Base-by-base conservation (phyloP, 2,329 filamentous ascomycete genomes). In the Thelonectria blattea region DNA sequence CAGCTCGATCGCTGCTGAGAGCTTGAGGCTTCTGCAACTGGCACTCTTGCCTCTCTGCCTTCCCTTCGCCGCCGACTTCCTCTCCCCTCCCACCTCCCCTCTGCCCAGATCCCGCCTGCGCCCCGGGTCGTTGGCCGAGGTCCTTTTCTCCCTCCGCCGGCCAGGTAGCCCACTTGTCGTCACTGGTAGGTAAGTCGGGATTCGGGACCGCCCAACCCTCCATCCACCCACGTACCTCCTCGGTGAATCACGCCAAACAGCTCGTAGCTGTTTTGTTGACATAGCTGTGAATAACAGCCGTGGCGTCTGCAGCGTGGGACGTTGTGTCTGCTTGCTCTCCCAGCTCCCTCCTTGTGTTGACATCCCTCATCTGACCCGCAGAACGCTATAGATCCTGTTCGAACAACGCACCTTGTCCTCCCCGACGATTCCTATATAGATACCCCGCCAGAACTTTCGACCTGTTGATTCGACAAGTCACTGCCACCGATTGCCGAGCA, bases 351-450 rank as follows among this genome's bases (percentile, higher is more conserved):
- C 47, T 53, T 54, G 52, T 39, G 47, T 62, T 55, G 58, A 57
- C 50, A 56, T 56, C 56, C 58, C 61, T 64, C 56, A 66, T 65
- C 71, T 73, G 64, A 73, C 68, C 65, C 57, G 60, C 59, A 63
- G 70, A 70, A 68, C 56, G 55, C 56, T 65, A 68, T 66, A 65
- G 64, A 71, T 64, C 61, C 71, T 65, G 60, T 72, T 64, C 64
- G 64, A 71, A 70, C 47, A 62, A 62, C 70, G 60, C 61, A 61
- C 47, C 64, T 47, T 34, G 37, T 58, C 54, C 55, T 47, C 58
- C 58, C 51, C 53, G 50, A 60, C 52, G 37, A 58, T 42, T 47
- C 46, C 27, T 56, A 58, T 64, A 52, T 64, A 52, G 54, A 58
- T 64, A 62, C 52, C 60, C 62, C 49, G 24, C 45, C 51, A 20